Base-by-base conservation (phyloP, 768 basidiomycete species). In the Calocera cornea region DNA sequence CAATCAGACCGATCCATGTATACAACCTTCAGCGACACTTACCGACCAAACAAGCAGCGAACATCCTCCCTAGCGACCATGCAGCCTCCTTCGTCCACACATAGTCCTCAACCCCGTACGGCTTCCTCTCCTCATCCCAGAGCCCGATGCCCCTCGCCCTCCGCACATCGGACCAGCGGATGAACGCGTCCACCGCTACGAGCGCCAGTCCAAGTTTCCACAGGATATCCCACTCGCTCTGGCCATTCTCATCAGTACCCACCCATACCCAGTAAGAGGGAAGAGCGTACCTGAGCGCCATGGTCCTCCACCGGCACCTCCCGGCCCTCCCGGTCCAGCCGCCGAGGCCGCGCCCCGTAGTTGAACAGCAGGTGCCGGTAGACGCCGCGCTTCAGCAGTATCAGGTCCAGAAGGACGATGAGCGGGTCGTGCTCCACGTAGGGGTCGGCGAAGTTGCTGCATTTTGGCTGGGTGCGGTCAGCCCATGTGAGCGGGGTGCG, bases 351-450 rank as follows among this genome's bases (percentile, higher is more conserved):
- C 0, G 85, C 78, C 2, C 87, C 89, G 60, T 89, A 80, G 72
- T 94, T 94, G 72, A 88, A 93, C 34, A 93, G 77, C 19, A 93
- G 76, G 76, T 93, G 91, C 19, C 87, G 81, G 73, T 88, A 92
- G 1, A 92, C 91, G 14, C 84, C 90, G 40, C 87, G 78, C 75
- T 92, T 92, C 27, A 94, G 80, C 27, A 93, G 80, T 64, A 93
- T 87, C 1, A 94, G 81, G 77, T 94, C 92, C 41, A 93, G 80
- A 3, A 89, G 76, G 22, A 92, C 78, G 1, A 84, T 87, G 68
- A 92, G 77, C 0, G 80, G 78, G 74, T 92, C 90, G 69, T 92
- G 87, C 74, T 94, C 91, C 68, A 92, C 89, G 71, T 92, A 93
- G 67, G 89, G 89, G 76, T 94, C 92, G 0, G 86, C 90, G 72